These are phyloP conservation scores for Rhizodiscina lignyota DNA, from an alignment of 495 filamentous ascomycete species.

Conservation along the genomic window DNA sequence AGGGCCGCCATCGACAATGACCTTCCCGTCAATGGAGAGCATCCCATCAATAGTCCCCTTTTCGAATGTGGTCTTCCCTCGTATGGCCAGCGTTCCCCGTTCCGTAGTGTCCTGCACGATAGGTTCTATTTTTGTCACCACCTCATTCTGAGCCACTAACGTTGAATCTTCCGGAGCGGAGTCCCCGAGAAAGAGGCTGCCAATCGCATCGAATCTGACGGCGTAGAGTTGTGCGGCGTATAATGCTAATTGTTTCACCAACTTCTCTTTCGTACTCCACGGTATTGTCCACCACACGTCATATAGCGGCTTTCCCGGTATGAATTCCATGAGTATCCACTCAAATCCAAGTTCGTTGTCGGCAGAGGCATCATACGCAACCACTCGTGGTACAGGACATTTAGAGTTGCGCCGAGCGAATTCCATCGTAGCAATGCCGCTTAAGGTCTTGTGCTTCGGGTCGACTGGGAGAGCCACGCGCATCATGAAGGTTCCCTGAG, in stretches of 20 bases:
- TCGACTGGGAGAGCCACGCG: background rate
- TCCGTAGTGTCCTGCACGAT: no score
- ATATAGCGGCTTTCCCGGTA: background rate
- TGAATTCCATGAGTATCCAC: background rate
- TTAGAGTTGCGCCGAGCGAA: background rate
- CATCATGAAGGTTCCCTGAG: background rate
- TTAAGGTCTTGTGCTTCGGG: background rate
- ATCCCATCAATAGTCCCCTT: no score
- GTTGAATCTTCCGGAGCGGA: no score
- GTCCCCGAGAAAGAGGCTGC: background rate
- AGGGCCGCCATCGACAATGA: no score
- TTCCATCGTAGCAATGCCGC: background rate
- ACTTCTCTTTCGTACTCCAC: background rate
- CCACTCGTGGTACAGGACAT: background rate
- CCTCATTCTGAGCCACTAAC: no score
- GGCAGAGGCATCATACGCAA: background rate
- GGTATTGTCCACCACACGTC: background rate
- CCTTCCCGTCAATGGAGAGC: no score
- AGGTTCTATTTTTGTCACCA: no score
- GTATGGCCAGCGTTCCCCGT: no score
- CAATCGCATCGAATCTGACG: background rate
- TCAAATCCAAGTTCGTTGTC: background rate
- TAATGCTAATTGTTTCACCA: background rate
- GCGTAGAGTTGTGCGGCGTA: background rate
- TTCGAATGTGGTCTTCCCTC: no score